Base-by-base conservation (phyloP, 2,329 filamentous ascomycete genomes). In the Neobulgaria alba region DNA sequence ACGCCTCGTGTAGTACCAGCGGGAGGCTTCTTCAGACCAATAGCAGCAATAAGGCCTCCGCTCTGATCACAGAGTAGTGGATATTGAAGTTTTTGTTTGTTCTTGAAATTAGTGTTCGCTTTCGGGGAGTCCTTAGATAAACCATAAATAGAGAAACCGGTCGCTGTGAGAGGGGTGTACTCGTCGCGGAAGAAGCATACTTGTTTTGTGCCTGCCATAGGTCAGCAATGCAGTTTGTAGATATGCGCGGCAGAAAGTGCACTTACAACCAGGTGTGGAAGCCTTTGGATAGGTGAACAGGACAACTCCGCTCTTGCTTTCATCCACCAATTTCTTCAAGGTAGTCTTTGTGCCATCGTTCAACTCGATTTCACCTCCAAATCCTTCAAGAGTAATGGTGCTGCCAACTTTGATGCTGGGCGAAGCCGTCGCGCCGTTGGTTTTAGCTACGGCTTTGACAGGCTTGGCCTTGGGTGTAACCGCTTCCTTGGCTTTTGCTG, bases 221-320 rank as follows among this genome's bases (percentile, higher is more conserved):
- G 15, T 39, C 33, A 38, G 33, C 14, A 30, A 38, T n/a, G n/a
- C n/a, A n/a, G n/a, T n/a, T n/a, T n/a, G n/a, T 34, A 20, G 15
- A 16, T 20, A 33, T 20, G 29, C 15, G 26, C 18, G n/a, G n/a
- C n/a, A n/a, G n/a, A n/a, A n/a, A 29, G 3, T n/a, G 20, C 8
- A 67, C 86, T 76, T 78, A 95, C 90, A 96, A 48, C 90, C 90
- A 29, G 87, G 86, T 16, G 92, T 98, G 19, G 84, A 92, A 10
- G 92, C 92, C 67, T 85, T 93, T 44, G 92, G 92, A 60, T 96
- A 96, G 21, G 89, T 95, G 63, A 98, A 95, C 20, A 96, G 68
- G 23, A 95, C 86, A 32, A 96, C 83, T 18, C 90, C 92, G 26
- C 75, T 72, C 66, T 85, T 80, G 73, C 88, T 94, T 58, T 83